A percentile compares a stretch with the other conserved stretches of the same genome.
These are phyloP conservation scores for Picea glauca DNA, from an alignment of 75 land plant genomes.

Conservation along the genomic window DNA sequence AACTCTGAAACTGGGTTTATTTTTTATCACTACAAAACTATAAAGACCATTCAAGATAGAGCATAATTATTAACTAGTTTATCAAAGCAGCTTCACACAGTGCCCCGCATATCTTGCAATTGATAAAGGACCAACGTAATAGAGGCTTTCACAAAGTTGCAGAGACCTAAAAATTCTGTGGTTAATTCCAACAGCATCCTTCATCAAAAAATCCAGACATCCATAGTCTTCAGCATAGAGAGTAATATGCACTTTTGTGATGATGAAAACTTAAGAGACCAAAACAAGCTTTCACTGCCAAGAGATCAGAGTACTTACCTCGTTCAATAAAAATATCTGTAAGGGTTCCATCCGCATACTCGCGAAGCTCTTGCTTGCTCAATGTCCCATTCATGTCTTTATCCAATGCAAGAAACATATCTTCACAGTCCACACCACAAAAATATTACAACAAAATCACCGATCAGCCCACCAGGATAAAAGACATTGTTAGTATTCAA, in stretches of 20 bases:
- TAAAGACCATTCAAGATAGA: neutral
- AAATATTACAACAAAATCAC: neutral
- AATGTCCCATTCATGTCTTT: slow-evolving; percentile 98
- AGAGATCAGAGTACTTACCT: slow-evolving; percentile 43
- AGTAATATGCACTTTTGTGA: neutral
- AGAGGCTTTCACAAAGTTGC: neutral
- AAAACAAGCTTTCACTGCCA: neutral
- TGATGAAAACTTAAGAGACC: neutral
- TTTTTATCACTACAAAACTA: neutral
- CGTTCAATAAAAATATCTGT: slow-evolving; percentile 97
- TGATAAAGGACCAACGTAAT: neutral
- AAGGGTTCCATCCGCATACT: slow-evolving; percentile 96
- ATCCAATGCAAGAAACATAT: slow-evolving; percentile 94
- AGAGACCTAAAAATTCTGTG: neutral
- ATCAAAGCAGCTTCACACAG: neutral
- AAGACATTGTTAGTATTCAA: neutral
- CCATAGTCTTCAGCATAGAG: too few species aligned
- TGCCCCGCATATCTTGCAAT: neutral
- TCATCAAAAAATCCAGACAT: neutral
- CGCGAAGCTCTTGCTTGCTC: slow-evolving; percentile 97
- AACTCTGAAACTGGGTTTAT: neutral
- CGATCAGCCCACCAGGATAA: too few species aligned
- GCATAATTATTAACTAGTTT: neutral
- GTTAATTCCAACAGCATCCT: neutral
- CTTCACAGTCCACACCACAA: slow-evolving; percentile 29